Base-by-base conservation (phyloP, 768 basidiomycete genomes). In the Postia placenta region DNA sequence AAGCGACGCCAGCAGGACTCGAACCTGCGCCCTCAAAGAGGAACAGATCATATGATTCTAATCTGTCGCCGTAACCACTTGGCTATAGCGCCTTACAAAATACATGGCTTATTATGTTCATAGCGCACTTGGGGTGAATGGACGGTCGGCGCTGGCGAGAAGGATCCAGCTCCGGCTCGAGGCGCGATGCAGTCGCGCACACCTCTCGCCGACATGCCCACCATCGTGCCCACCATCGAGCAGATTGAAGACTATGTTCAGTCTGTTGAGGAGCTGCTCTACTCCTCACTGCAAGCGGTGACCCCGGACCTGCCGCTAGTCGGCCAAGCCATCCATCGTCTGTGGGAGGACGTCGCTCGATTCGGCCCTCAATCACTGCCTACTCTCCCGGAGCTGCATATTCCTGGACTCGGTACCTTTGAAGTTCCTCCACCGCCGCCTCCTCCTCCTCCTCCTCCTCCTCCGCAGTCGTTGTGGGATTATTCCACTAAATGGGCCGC, bases 61-160 rank as follows among this genome's bases (percentile, higher is more conserved):
- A 80, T 83, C 79, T 79, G 78, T 81, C 81, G 80, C 80, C 75
- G 76, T 83, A 82, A 82, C 80, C 79, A 81, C 80, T 82, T 81
- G 77, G 80, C 79, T 80, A 83, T 81, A 79, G 81, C 78, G 80
- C 79, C 80, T 36, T 48, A n/a, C n/a, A n/a, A n/a, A n/a, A n/a
- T n/a, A n/a, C n/a, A n/a, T n/a, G n/a, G n/a, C n/a, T n/a, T n/a
- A n/a, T n/a, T n/a, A n/a, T n/a, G n/a, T n/a, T n/a, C n/a, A n/a
- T n/a, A n/a, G n/a, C n/a, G n/a, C n/a, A n/a, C n/a, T n/a, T n/a
- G n/a, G n/a, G n/a, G n/a, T n/a, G n/a, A n/a, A n/a, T n/a, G n/a
- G n/a, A n/a, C n/a, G n/a, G n/a, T n/a, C n/a, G n/a, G n/a, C n/a
- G n/a, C n/a, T n/a, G n/a, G n/a, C n/a, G n/a, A n/a, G n/a, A n/a